Evolutionary conservation across 1,284 basidiomycete species (phyloP).

Genomic region (Boletus albobrunnescens): DNA sequence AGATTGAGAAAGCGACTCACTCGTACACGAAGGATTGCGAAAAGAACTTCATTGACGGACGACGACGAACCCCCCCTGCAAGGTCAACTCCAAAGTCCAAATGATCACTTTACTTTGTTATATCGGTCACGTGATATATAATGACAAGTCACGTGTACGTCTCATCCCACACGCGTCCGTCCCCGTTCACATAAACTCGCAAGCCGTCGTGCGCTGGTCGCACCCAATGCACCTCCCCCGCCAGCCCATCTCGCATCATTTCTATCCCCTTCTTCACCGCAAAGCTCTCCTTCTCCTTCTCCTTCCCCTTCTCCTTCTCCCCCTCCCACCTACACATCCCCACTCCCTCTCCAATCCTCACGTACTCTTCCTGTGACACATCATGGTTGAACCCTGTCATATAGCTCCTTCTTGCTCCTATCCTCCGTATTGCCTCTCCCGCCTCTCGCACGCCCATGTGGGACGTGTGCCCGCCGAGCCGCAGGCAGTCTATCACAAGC

Average conservation of each 20-base stretch:
- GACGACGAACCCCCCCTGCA: slow-evolving; percentile 29
- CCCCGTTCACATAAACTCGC: slow-evolving; percentile 42
- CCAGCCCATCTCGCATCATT: slow-evolving; percentile 43
- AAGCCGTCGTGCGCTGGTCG: slow-evolving; percentile 71
- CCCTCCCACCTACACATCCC: slow-evolving; percentile 31
- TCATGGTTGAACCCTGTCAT: slow-evolving; percentile 71
- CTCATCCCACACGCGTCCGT: slow-evolving; percentile 46
- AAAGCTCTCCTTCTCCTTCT: slow-evolving; percentile 39
- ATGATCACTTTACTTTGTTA: too few relatives aligned
- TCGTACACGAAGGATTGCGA: slow-evolving; percentile 78
- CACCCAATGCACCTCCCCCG: slow-evolving; percentile 51
- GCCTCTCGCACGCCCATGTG: slow-evolving; percentile 68
- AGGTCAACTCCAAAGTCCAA: too few relatives aligned
- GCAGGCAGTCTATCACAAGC: slow-evolving; percentile 69
- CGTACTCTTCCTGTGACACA: slow-evolving; percentile 65
- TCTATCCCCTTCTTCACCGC: slow-evolving; percentile 42
- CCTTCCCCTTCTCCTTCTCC: too few relatives aligned
- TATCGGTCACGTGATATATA: too few relatives aligned
- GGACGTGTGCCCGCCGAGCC: slow-evolving; percentile 58
- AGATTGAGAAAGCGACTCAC: slow-evolving; percentile 35
- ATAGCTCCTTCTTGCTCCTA: slow-evolving; percentile 60
- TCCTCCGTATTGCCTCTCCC: slow-evolving; percentile 47
- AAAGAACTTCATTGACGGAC: slow-evolving; percentile 72
- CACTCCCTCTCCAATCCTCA: slow-evolving; percentile 52
- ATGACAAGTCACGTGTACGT: slow-evolving; percentile 36